Evolutionary conservation across 306 rosid species (phyloP).

Genomic region (Malus fusca): DNA sequence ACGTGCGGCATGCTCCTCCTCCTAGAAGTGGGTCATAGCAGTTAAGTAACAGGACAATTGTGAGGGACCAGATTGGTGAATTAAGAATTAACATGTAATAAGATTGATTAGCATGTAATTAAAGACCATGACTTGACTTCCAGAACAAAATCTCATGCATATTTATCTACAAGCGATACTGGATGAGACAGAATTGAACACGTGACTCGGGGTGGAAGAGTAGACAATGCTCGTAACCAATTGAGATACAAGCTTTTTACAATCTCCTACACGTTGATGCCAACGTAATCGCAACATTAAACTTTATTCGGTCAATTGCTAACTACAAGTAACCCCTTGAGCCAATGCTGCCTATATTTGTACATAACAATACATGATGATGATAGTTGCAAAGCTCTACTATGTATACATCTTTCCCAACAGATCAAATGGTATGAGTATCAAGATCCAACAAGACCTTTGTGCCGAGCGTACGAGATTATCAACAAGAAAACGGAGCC

Average conservation of each 20-base stretch:
- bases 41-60: not conserved
- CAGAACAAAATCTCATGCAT: not conserved
- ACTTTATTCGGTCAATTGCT: not conserved
- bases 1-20: not conserved
- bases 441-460: conserved; percentile 89
- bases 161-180: no score
- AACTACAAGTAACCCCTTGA: not conserved
- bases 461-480: conserved; percentile 72
- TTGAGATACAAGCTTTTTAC: not conserved
- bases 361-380: not conserved
- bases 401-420: not conserved
- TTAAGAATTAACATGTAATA: not conserved
- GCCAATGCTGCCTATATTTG: not conserved
- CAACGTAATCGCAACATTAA: not conserved
- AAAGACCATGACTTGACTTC: not conserved
- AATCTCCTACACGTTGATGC: not conserved
- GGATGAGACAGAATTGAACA: no score
- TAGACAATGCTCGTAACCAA: not conserved
- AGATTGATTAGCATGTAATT: no score
- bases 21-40: not conserved
- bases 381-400: not conserved
- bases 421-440: not conserved
- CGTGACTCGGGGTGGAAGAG: no score
- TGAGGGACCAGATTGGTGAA: not conserved
- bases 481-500: conserved; percentile 49